phyloP scores from a whole-genome alignment of 441 rosid genomes.

The Breynia disticha region DNA sequence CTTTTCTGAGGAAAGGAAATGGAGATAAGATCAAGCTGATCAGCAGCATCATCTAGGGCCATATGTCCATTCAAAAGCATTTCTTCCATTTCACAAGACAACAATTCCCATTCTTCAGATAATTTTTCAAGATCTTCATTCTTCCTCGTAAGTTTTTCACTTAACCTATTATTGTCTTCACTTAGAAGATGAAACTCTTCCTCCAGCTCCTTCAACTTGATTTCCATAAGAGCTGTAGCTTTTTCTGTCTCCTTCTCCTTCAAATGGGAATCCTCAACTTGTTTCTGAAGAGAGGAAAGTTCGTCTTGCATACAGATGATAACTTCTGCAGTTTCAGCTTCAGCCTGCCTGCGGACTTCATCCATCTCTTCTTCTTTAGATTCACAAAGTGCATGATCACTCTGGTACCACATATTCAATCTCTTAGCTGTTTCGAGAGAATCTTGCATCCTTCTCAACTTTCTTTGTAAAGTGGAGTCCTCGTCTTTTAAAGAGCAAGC shows the following conservation, averaged over 20 bases:
- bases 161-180: conserved; percentile 54
- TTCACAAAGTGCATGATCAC: conserved; percentile 46
- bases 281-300: conserved; percentile 76
- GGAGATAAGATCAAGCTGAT: conserved; percentile 66
- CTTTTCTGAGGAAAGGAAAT: conserved; percentile 67
- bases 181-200: conserved; percentile 35
- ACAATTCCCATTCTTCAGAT: conserved; percentile 70
- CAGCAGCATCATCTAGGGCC: conserved; percentile 57
- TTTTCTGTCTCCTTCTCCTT: conserved; percentile 55
- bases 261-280: conserved; percentile 56
- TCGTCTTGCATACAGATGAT: conserved; percentile 94
- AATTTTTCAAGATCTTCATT: conserved; percentile 47
- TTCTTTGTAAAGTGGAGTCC: conserved; percentile 32
- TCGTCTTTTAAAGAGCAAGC: conserved; percentile 24
- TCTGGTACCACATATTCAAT: conserved; percentile 61
- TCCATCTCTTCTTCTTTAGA: conserved; percentile 79
- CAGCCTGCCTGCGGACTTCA: conserved; percentile 71
- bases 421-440: conserved; percentile 88
- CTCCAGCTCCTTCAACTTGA: conserved; percentile 47
- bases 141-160: conserved; percentile 46
- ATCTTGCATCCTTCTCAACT: conserved; percentile 77
- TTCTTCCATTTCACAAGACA: conserved; percentile 69
- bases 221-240: conserved; percentile 35
- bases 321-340: conserved; percentile 92
- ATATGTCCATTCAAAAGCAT: conserved; percentile 67